A percentile compares a stretch with the other conserved stretches of the same genome.
These are phyloP conservation scores for Ceratocystis papillata DNA, from an alignment of 2,329 filamentous ascomycete species.

Conservation along the genomic window DNA sequence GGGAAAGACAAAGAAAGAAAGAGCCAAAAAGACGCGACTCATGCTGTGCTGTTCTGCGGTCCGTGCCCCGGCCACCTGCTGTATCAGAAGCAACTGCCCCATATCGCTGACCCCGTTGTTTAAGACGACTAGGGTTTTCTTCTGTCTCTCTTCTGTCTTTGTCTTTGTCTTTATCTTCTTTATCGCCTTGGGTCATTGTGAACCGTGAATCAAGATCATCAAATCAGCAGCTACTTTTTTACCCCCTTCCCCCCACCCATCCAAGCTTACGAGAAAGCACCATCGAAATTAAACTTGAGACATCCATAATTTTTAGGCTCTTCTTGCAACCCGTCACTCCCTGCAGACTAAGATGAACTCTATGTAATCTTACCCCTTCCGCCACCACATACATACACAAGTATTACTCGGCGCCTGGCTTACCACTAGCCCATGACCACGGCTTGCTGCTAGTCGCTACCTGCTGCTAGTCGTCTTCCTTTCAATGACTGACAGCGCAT, in stretches of 20 bases:
- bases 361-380: background rate
- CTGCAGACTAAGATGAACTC: background rate
- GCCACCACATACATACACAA: background rate
- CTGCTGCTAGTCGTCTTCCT: background rate
- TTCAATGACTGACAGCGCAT: background rate
- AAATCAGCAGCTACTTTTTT: background rate
- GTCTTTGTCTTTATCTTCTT: background rate
- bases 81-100: background rate
- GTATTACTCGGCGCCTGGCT: background rate
- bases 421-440: background rate
- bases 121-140: background rate
- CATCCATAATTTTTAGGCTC: background rate
- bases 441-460: background rate
- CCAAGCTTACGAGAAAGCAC: background rate
- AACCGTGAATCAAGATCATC: background rate
- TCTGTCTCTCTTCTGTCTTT: background rate
- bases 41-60: background rate
- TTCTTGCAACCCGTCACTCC: background rate
- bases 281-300: constrained; percentile 13
- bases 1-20: background rate
- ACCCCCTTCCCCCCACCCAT: background rate
- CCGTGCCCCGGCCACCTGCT: background rate
- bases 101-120: constrained; percentile 13
- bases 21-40: background rate
- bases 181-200: background rate